phyloP scores from a whole-genome alignment of 2,329 filamentous ascomycete species.

The Penicillium brasilianum region DNA sequence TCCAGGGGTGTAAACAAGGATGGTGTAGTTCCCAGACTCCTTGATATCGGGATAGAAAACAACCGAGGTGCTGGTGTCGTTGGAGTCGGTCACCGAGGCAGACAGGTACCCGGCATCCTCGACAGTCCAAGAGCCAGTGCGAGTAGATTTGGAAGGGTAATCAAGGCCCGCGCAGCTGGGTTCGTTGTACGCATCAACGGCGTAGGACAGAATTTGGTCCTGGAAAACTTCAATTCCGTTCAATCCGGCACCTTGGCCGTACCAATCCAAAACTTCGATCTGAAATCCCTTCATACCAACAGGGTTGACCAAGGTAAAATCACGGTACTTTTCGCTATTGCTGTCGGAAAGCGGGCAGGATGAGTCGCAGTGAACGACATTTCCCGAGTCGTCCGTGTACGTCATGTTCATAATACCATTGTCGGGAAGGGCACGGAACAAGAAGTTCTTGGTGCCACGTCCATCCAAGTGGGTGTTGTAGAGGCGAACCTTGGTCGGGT shows the following conservation, averaged over 20 bases:
- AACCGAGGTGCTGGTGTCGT: slow-evolving; percentile 67
- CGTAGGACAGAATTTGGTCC: slow-evolving; percentile 83
- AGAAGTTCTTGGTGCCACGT: slow-evolving; percentile 84
- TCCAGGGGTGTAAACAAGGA: slow-evolving; percentile 91
- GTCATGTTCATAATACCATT: slow-evolving; percentile 96
- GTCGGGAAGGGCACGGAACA: slow-evolving; percentile 82
- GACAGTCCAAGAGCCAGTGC: slow-evolving; percentile 75
- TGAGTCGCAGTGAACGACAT: slow-evolving; percentile 74
- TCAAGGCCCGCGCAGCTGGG: slow-evolving; percentile 73
- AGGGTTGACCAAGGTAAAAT: slow-evolving; percentile 86
- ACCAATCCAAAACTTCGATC: slow-evolving; percentile 85
- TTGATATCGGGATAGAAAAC: slow-evolving; percentile 76
- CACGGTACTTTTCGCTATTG: slow-evolving; percentile 71
- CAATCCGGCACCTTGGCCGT: slow-evolving; percentile 82
- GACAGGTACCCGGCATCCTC: slow-evolving; percentile 78
- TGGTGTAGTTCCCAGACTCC: slow-evolving; percentile 87
- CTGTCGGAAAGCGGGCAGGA: slow-evolving; percentile 83
- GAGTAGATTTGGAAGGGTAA: slow-evolving; percentile 68
- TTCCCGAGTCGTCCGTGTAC: slow-evolving; percentile 75
- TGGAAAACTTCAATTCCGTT: slow-evolving; percentile 86
- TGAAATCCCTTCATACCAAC: slow-evolving; percentile 88
- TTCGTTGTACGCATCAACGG: slow-evolving; percentile 86
- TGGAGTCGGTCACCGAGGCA: slow-evolving; percentile 64
- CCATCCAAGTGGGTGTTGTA: slow-evolving; percentile 86
- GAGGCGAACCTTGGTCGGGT: slow-evolving; percentile 83